These are phyloP conservation scores for Cylindrotheca fusiformis DNA, from an alignment of 108 stramenopile species.

Conservation along the genomic window DNA sequence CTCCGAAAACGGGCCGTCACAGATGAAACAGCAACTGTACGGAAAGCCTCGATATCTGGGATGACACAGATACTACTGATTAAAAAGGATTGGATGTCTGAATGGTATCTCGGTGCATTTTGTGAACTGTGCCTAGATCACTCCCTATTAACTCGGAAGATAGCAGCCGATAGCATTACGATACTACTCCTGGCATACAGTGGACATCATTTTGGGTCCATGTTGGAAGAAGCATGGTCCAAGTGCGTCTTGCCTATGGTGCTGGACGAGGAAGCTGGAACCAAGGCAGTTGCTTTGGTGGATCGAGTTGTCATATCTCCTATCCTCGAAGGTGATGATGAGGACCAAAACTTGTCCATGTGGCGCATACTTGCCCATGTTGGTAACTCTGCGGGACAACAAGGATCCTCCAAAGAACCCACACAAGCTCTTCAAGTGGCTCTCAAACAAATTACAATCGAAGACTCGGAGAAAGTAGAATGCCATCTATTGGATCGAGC, in stretches of 20 bases:
- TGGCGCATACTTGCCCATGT: constrained; percentile 68
- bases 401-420: constrained; percentile 54
- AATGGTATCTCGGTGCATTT: constrained; percentile 55
- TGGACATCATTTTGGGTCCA: constrained; percentile 4
- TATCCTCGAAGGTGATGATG: constrained; percentile 35
- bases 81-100: constrained; percentile 29
- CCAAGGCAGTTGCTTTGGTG: constrained; percentile 64
- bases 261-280: constrained; percentile 56
- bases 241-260: constrained; percentile 72
- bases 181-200: constrained; percentile 41
- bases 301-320: constrained; percentile 57
- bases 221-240: constrained; percentile 64
- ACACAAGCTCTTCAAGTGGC: constrained; percentile 52
- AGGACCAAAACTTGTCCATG: constrained; percentile 25
- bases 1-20: constrained; percentile 54
- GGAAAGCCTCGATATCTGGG: constrained; percentile 53
- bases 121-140: constrained; percentile 64
- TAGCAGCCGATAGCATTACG: constrained; percentile 69
- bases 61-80: constrained; percentile 52
- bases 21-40: constrained; percentile 76
- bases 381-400: constrained; percentile 35
- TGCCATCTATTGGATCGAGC: constrained; percentile 13
- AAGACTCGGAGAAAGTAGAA: constrained; percentile 24
- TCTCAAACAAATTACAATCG: constrained; percentile 44
- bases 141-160: constrained; percentile 66